A percentile compares a stretch with the other conserved stretches of the same genome.
These are phyloP conservation scores for Auriscalpium vulgare DNA, from an alignment of 768 basidiomycete genomes.

Conservation along the genomic window DNA sequence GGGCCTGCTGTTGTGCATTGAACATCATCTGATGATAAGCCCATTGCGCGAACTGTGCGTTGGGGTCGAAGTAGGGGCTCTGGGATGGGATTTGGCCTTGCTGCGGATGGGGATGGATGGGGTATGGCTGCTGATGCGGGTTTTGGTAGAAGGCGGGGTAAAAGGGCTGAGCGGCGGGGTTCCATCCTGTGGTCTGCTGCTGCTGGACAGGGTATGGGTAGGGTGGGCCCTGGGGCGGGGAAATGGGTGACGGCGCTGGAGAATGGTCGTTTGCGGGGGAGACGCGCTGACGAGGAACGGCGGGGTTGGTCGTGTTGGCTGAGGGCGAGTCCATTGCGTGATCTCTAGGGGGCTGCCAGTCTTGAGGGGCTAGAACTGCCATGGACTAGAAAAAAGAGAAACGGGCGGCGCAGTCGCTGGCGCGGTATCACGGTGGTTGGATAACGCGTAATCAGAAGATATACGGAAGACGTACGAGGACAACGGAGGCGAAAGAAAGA, in stretches of 20 bases:
- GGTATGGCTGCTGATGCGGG: conserved; percentile 54
- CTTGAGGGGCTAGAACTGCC: conserved; percentile 73
- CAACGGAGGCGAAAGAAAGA: conserved; percentile 14
- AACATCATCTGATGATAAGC: conserved; percentile 91
- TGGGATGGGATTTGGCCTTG: conserved; percentile 38
- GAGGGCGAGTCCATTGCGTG: conserved; percentile 48
- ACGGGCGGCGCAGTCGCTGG: neutral
- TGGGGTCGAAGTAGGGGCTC: conserved; percentile 66
- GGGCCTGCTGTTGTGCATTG: conserved; percentile 33
- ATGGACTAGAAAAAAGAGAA: conserved; percentile 32
- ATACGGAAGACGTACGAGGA: conserved; percentile 7
- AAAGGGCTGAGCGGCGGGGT: conserved; percentile 61
- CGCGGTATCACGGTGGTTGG: neutral
- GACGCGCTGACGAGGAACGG: conserved; percentile 47
- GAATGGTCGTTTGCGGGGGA: conserved; percentile 51
- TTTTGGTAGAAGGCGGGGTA: conserved; percentile 76
- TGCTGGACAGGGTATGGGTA: conserved; percentile 70
- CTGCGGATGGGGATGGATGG: conserved; percentile 28
- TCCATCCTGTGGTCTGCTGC: conserved; percentile 59
- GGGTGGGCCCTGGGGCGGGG: conserved; percentile 32
- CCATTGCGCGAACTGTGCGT: conserved; percentile 77
- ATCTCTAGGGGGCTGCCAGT: conserved; percentile 67
- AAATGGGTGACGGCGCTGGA: conserved; percentile 22
- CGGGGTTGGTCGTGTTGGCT: conserved; percentile 27
- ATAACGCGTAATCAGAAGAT: neutral